phyloP scores from a whole-genome alignment of 192 early-diverging fungal genomes.

The Entomortierella chlamydospora region DNA sequence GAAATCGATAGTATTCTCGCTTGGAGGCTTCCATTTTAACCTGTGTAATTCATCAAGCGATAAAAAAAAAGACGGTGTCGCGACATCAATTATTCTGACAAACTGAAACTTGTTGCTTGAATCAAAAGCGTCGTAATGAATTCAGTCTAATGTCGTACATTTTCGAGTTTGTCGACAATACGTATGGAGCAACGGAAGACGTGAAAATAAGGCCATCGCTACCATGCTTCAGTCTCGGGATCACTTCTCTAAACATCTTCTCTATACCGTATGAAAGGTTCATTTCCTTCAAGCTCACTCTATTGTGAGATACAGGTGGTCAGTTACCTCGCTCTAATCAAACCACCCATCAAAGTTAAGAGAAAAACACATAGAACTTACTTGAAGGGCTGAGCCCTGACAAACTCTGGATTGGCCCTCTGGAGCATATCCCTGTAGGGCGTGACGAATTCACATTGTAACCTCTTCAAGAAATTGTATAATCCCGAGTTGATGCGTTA shows the following conservation, averaged over 20 bases:
- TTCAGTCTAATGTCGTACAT: constrained; percentile 61
- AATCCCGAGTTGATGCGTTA: background rate
- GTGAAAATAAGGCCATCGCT: constrained; percentile 85
- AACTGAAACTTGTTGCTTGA: too few species aligned
- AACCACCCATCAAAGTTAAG: background rate
- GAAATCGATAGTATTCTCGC: constrained; percentile 87
- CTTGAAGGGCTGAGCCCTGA: constrained; percentile 54
- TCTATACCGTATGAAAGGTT: constrained; percentile 73
- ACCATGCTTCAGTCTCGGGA: constrained; percentile 73
- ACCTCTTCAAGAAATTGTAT: constrained; percentile 58
- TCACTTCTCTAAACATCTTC: constrained; percentile 64
- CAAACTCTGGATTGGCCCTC: constrained; percentile 64
- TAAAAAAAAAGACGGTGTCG: too few species aligned
- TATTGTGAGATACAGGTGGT: constrained; percentile 6
- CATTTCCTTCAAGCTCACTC: constrained; percentile 76
- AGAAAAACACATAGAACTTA: constrained; percentile 22
- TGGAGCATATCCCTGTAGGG: constrained; percentile 69
- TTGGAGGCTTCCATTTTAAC: constrained; percentile 89
- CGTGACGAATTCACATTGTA: constrained; percentile 70
- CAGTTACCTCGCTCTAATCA: background rate
- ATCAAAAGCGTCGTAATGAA: background rate
- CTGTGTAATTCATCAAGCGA: too few species aligned
- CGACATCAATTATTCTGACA: background rate
- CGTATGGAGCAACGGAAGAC: constrained; percentile 69
- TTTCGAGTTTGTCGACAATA: constrained; percentile 71